Evolutionary conservation across 2,329 filamentous ascomycete species (phyloP), one percentile per base, ranked within the genome.

Genomic region (Plectosphaerella plurivora): DNA sequence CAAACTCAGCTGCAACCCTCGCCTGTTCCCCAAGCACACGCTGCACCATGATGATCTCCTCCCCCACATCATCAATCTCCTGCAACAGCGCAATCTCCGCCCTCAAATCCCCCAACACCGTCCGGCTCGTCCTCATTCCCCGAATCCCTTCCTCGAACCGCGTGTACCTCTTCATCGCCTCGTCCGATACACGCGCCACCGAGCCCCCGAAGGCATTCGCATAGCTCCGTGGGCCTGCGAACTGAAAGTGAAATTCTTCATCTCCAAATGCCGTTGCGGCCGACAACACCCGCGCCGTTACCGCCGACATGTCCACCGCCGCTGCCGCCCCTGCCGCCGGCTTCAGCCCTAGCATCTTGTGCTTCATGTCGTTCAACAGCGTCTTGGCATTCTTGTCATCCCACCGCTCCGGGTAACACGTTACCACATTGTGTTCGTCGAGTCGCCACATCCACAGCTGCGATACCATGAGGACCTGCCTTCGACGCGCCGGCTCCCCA

Each of bases 391-490:
- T 58, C 54, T 58, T 58, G 46, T 57, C 50, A n/a, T 58, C 56
- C 56, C 56, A 58, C 2, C 56, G 54, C 1, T 58, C 56, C 3
- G 56, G 56, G 39, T 56, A 58, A 20, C 54, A 55, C 25, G 45
- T 58, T 35, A 58, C 57, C n/a, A 58, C 45, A 5, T 55, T 58
- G 35, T 58, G 12, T 48, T 58, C 56, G 15, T 58, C 56, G 39
- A 58, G 56, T 46, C 47, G 49, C 56, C 56, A 58, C 11, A 58
- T 45, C 56, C 56, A 57, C 53, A 60, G 57, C 45, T 66, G 62
- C 37, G 60, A 51, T 50, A 59, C 55, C 52, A 57, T 65, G 42
- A 61, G 52, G 14, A 54, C 55, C 47, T 70, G 67, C 55, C 59
- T 69, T 50, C 60, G 50, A 53, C 45, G 48, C 41, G 66, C 64